Evolutionary conservation across 2,329 filamentous ascomycete species (phyloP).

Genomic region (Acrocalymma vagum): DNA sequence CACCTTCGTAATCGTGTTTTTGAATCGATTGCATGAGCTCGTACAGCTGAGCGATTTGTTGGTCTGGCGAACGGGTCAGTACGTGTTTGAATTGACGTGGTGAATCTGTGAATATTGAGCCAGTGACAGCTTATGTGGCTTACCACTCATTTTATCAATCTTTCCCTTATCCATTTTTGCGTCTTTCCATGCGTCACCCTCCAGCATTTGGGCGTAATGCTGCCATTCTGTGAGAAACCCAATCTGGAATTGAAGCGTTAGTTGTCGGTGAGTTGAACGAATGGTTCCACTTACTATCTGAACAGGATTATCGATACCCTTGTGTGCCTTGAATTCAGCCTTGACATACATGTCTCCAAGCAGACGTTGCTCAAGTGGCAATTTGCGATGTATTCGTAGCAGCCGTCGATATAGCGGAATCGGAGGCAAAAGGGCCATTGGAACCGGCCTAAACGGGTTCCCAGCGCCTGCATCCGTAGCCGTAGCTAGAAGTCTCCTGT

Average conservation of each 20-base stretch:
- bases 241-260: constrained; percentile 70
- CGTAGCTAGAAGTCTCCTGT: constrained; percentile 38
- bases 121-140: constrained; percentile 39
- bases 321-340: constrained; percentile 87
- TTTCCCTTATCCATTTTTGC: constrained; percentile 85
- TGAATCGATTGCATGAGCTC: constrained; percentile 89
- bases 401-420: constrained; percentile 90
- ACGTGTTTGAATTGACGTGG: too few species aligned
- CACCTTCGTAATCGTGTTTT: constrained; percentile 59
- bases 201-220: constrained; percentile 88
- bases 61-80: too few species aligned
- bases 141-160: constrained; percentile 93
- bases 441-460: constrained; percentile 48
- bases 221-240: constrained; percentile 98
- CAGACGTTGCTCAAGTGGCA: constrained; percentile 77
- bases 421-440: constrained; percentile 80
- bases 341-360: constrained; percentile 95
- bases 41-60: constrained; percentile 92
- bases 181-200: constrained; percentile 85
- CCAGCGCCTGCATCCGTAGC: constrained; percentile 45
- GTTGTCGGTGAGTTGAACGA: neutral
- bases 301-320: constrained; percentile 84
- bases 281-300: constrained; percentile 74
- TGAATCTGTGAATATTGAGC: constrained; percentile 5
- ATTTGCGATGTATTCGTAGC: constrained; percentile 83